Percentiles rank a stretch among this genome's conserved stretches.
Conservation (phyloP, 257 asterid genomes). For the Gentiana dahurica region DNA sequence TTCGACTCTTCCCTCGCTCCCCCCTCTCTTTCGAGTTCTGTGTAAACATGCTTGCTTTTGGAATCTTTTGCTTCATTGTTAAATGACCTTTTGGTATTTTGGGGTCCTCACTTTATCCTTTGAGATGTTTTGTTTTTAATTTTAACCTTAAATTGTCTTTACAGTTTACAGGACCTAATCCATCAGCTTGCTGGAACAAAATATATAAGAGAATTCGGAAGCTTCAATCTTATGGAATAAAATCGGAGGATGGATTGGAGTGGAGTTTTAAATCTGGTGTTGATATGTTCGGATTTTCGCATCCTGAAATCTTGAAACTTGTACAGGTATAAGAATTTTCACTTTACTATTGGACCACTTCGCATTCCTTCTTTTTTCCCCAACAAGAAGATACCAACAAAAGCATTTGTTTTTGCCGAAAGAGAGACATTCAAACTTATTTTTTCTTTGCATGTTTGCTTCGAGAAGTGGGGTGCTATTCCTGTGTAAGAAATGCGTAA, state of each 20-base stretch:
- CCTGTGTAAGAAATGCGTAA: neutral
- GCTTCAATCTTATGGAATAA: conserved; percentile 34
- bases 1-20: too few species aligned
- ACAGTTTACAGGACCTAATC: conserved; percentile 77
- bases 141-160: conserved; percentile 15
- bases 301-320: conserved; percentile 67
- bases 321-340: conserved; percentile 44
- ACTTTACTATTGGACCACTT: neutral
- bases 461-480: too few species aligned
- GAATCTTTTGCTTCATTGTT: neutral
- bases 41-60: too few species aligned
- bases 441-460: neutral
- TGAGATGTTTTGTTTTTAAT: neutral
- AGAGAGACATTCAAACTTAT: neutral
- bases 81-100: neutral
- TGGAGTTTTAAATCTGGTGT: conserved; percentile 59
- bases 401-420: too few species aligned
- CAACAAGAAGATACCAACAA: neutral
- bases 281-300: conserved; percentile 73
- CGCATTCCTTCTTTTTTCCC: conserved; percentile 6
- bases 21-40: too few species aligned
- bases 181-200: conserved; percentile 83
- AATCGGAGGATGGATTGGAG: conserved; percentile 28
- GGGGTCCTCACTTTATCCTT: neutral
- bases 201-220: conserved; percentile 56